Evolutionary conservation across 495 filamentous ascomycete genomes (phyloP).

Genomic region (Penicillium soppii): DNA sequence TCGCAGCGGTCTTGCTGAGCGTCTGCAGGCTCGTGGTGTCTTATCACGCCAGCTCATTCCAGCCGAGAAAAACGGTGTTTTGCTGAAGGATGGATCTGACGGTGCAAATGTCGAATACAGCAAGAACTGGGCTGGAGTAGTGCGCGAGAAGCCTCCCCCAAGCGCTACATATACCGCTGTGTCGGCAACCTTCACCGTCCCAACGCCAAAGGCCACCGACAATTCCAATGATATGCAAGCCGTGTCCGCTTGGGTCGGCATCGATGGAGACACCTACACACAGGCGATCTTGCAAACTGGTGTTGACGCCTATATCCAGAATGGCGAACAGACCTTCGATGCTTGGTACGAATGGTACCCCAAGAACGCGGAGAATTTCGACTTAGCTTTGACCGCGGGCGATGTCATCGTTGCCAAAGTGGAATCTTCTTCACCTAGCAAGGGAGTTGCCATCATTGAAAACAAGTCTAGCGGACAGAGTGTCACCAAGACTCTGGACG

Average conservation of each 20-base stretch:
- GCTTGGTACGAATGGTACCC: constrained; percentile 70
- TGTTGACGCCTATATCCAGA: constrained; percentile 53
- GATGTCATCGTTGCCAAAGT: constrained; percentile 58
- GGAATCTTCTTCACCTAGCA: constrained; percentile 41
- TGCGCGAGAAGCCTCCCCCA: constrained; percentile 43
- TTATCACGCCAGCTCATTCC: constrained; percentile 27
- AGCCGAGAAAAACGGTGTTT: constrained; percentile 13
- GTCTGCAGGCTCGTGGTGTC: constrained; percentile 26
- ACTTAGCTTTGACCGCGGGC: constrained; percentile 51
- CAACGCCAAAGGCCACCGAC: constrained; percentile 45
- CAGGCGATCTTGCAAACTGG: constrained; percentile 61
- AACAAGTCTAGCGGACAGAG: constrained; percentile 55
- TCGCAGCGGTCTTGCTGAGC: constrained; percentile 24
- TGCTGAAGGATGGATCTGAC: constrained; percentile 14
- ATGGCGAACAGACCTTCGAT: constrained; percentile 40
- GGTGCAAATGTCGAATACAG: constrained; percentile 43
- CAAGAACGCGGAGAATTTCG: constrained; percentile 54
- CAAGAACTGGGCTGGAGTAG: constrained; percentile 62
- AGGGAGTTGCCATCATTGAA: constrained; percentile 55
- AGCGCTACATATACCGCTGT: constrained; percentile 51
- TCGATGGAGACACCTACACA: constrained; percentile 59
- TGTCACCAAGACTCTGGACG: constrained; percentile 51
- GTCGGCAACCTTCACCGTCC: constrained; percentile 55
- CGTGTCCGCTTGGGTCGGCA: constrained; percentile 63
- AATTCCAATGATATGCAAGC: constrained; percentile 37